A percentile compares a stretch with the other conserved stretches of the same genome.
These are phyloP conservation scores for Medicago ruthenica DNA, from an alignment of 306 rosid genomes.

Conservation along the genomic window DNA sequence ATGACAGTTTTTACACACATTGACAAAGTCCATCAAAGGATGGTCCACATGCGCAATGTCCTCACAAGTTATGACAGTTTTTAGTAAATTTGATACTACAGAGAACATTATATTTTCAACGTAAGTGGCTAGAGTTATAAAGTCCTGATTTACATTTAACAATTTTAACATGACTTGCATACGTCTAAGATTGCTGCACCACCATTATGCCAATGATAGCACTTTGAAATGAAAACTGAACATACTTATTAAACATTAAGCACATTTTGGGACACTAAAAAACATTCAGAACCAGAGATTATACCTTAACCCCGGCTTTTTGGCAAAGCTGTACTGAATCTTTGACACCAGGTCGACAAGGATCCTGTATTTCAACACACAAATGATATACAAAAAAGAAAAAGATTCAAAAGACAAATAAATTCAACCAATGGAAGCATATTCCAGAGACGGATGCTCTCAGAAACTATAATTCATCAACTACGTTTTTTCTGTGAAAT, in stretches of 20 bases:
- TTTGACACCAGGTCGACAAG: slow-evolving; percentile 84
- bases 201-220: not conserved
- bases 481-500: not conserved
- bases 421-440: not conserved
- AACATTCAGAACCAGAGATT: slow-evolving; percentile 23
- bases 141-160: slow-evolving; percentile 1
- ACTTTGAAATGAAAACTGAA: slow-evolving; percentile 18
- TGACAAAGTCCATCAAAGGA: not conserved
- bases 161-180: slow-evolving; percentile 21
- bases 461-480: slow-evolving; percentile 4
- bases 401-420: not conserved
- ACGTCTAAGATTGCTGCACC: not conserved
- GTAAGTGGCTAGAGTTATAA: slow-evolving; percentile 14
- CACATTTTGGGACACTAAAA: slow-evolving; percentile 1
- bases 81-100: not conserved
- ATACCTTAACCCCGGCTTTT: slow-evolving; percentile 94
- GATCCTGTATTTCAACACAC: slow-evolving; percentile 68
- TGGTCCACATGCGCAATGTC: not conserved
- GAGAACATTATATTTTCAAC: not conserved
- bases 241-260: slow-evolving; percentile 4
- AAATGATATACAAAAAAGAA: not conserved
- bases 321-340: slow-evolving; percentile 83
- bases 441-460: slow-evolving; percentile 8
- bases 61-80: slow-evolving; percentile 2
- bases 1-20: too few species aligned